Evolutionary conservation across 345 rosid species (phyloP).

Genomic region (Dipteronia sinensis): DNA sequence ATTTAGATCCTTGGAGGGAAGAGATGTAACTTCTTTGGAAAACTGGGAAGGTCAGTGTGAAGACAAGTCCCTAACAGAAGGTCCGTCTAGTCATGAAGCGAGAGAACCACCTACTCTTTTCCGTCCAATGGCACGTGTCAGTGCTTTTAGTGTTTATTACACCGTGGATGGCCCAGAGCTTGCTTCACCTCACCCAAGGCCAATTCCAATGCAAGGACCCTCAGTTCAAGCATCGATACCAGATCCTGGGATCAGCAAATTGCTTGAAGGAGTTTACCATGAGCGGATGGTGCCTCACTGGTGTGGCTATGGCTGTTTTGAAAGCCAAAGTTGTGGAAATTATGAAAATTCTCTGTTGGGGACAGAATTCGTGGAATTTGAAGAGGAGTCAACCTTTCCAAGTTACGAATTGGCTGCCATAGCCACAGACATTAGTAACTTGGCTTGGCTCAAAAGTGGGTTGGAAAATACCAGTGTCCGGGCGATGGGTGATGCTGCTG

Average conservation of each 20-base stretch:
- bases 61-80: slow-evolving; percentile 33
- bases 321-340: slow-evolving; percentile 23
- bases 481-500: slow-evolving; percentile 49
- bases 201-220: slow-evolving; percentile 37
- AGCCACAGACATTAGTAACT: slow-evolving; percentile 76
- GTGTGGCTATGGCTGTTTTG: slow-evolving; percentile 78
- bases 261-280: slow-evolving; percentile 52
- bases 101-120: slow-evolving; percentile 56
- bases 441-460: slow-evolving; percentile 87
- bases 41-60: slow-evolving; percentile 40
- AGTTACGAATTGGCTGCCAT: slow-evolving; percentile 78
- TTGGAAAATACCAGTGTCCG: slow-evolving; percentile 55
- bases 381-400: slow-evolving; percentile 59
- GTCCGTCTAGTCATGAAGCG: slow-evolving; percentile 35
- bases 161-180: slow-evolving; percentile 38
- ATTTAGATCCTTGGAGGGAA: slow-evolving; percentile 53
- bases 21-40: slow-evolving; percentile 53
- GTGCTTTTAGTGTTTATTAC: slow-evolving; percentile 57
- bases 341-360: slow-evolving; percentile 60
- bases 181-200: slow-evolving; percentile 36
- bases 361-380: slow-evolving; percentile 73
- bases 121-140: slow-evolving; percentile 67
- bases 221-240: slow-evolving; percentile 46
- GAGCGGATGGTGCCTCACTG: slow-evolving; percentile 66
- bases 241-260: slow-evolving; percentile 54